These are phyloP conservation scores for Colletotrichum limetticola DNA, from an alignment of 2,329 filamentous ascomycete species.

Conservation along the genomic window DNA sequence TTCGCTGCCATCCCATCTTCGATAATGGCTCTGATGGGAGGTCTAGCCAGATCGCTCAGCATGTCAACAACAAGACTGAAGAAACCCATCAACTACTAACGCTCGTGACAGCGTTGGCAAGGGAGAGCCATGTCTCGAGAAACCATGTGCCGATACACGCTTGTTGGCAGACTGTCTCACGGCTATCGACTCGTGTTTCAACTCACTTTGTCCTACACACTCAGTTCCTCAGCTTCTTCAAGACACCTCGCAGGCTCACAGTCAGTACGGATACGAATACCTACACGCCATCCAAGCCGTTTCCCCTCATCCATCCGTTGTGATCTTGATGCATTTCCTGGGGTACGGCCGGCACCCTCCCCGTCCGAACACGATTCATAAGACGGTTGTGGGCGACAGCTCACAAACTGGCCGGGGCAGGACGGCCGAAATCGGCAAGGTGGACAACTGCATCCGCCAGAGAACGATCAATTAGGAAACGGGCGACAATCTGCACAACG, in stretches of 20 bases:
- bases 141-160: neutral
- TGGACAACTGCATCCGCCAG: neutral
- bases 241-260: neutral
- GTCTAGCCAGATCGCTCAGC: neutral
- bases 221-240: neutral
- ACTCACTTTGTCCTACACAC: neutral
- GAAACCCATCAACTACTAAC: neutral
- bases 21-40: neutral
- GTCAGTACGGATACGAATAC: neutral
- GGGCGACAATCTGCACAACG: neutral
- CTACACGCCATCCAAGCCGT: neutral
- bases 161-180: neutral
- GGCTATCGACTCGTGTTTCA: neutral
- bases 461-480: neutral
- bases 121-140: neutral
- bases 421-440: neutral
- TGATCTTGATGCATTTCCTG: neutral
- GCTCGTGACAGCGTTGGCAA: neutral
- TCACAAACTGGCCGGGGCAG: neutral
- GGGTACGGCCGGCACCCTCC: neutral
- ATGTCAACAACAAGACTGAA: neutral
- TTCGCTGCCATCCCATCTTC: neutral
- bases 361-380: neutral
- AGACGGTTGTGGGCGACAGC: neutral
- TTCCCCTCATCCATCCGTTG: neutral